Base-by-base conservation (phyloP, 2,329 filamentous ascomycete species). In the Exophiala viscosa region DNA sequence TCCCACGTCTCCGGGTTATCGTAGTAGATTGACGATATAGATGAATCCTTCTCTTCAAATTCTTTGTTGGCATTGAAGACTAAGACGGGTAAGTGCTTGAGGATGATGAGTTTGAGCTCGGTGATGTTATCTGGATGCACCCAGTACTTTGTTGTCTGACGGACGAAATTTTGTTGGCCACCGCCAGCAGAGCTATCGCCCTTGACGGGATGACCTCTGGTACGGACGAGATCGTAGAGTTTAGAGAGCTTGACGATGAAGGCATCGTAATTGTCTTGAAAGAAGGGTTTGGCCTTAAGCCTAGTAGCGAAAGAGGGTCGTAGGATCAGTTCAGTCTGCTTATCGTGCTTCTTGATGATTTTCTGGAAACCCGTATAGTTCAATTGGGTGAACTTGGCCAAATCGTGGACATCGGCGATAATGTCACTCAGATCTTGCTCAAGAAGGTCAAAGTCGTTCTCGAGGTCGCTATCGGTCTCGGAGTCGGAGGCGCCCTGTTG, bases 341-440 rank as follows among this genome's bases (percentile, higher is more conserved):
- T 99, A 87, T 96, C 93, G 71, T 99, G 93, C 79, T 99, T 99
- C 80, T 99, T 99, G 73, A 99, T 96, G 60, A 99, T 99, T 79
- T 99, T 99, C 77, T 96, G 95, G 70, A 99, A 99, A 4, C 93
- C 93, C 0, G 92, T 97, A 69, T 99, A 99, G 74, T 99, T 99
- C 67, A 99, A 76, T 75, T 96, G 92, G 5, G 95, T 95, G 69
- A 96, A 99, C 74, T 97, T 97, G 70, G 93, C 91, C 55, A 99
- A 80, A 66, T 99, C 93, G 72, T 99, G 92, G 17, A 99, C 93
- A 67, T 99, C 92, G 63, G 93, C 93, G 69, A 99, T 99, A 66
- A 99, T 91, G 70, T 99, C 93, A 73, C 90, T 96, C 66, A 99
- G 74, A 65, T 96, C 90, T 68, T 96, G 88, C 75, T 99, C 93